Evolutionary conservation across 2,329 filamentous ascomycete genomes (phyloP).

Genomic region (Colletotrichum sp.): DNA sequence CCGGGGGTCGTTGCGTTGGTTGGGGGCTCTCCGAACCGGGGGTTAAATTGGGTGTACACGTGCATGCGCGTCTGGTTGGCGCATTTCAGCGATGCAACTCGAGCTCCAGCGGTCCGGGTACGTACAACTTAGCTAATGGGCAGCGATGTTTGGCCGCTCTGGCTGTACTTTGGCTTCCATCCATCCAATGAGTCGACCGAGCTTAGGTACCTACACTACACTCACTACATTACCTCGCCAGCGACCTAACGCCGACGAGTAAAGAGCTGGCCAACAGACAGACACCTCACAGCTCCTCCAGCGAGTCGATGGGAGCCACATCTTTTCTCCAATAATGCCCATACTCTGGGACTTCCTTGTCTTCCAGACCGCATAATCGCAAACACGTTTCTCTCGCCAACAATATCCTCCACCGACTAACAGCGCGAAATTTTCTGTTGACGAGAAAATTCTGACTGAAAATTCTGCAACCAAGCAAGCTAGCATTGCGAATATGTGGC

Average conservation of each 20-base stretch:
- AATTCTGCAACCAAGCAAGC: neutral
- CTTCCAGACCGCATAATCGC: neutral
- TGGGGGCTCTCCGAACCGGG: slow-evolving; percentile 21
- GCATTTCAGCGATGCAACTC: slow-evolving; percentile 11
- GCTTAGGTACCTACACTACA: neutral
- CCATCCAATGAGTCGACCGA: neutral
- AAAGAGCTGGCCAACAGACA: neutral
- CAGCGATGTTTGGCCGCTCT: neutral
- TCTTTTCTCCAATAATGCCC: neutral
- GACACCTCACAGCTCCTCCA: neutral
- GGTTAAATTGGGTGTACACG: slow-evolving; percentile 20
- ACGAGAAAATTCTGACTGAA: slow-evolving; percentile 3
- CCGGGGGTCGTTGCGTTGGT: slow-evolving; percentile 5
- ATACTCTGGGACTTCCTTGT: neutral
- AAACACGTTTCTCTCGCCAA: neutral
- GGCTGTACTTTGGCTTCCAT: neutral
- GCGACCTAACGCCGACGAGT: neutral
- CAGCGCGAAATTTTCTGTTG: neutral
- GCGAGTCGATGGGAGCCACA: neutral
- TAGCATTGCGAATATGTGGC: neutral
- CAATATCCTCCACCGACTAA: neutral
- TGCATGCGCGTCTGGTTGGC: slow-evolving; percentile 17
- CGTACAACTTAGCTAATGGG: neutral
- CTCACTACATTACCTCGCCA: neutral
- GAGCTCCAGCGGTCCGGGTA: slow-evolving; percentile 5